These are phyloP conservation scores for Plantago lanceolata DNA, from an alignment of 305 asterid species.

Conservation along the genomic window DNA sequence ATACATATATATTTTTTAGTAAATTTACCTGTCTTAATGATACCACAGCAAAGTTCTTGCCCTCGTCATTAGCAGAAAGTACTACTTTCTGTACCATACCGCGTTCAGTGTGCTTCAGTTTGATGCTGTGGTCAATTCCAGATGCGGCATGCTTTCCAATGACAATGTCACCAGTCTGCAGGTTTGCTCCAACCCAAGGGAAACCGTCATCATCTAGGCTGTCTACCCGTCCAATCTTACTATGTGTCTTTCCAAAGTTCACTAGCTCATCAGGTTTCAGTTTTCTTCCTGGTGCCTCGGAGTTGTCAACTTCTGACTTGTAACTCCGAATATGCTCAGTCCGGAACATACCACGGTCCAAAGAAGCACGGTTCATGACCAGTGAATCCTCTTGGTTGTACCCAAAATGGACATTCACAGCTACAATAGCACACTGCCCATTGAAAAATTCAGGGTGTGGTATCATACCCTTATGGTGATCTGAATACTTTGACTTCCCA, in stretches of 20 bases:
- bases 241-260: slow-evolving; percentile 70
- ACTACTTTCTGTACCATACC: slow-evolving; percentile 92
- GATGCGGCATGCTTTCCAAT: slow-evolving; percentile 82
- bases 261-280: slow-evolving; percentile 49
- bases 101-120: slow-evolving; percentile 86
- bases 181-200: slow-evolving; percentile 82
- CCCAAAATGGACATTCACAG: slow-evolving; percentile 91
- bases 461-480: slow-evolving; percentile 54
- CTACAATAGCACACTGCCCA: slow-evolving; percentile 90
- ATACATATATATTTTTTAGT: background rate
- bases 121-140: slow-evolving; percentile 80
- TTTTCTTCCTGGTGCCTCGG: slow-evolving; percentile 46
- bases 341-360: slow-evolving; percentile 98
- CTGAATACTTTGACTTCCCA: slow-evolving; percentile 50
- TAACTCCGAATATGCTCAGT: slow-evolving; percentile 80
- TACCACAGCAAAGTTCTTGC: slow-evolving; percentile 77
- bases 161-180: slow-evolving; percentile 78
- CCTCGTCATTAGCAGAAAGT: slow-evolving; percentile 81
- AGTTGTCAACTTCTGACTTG: slow-evolving; percentile 71
- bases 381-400: slow-evolving; percentile 95
- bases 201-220: slow-evolving; percentile 93
- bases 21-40: slow-evolving; percentile 77
- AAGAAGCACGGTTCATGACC: slow-evolving; percentile 88
- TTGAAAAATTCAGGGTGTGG: slow-evolving; percentile 83
- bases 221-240: slow-evolving; percentile 86